These are phyloP conservation scores for Paracorniculantispora psalliotae DNA, from an alignment of 2,329 filamentous ascomycete genomes.

Conservation along the genomic window DNA sequence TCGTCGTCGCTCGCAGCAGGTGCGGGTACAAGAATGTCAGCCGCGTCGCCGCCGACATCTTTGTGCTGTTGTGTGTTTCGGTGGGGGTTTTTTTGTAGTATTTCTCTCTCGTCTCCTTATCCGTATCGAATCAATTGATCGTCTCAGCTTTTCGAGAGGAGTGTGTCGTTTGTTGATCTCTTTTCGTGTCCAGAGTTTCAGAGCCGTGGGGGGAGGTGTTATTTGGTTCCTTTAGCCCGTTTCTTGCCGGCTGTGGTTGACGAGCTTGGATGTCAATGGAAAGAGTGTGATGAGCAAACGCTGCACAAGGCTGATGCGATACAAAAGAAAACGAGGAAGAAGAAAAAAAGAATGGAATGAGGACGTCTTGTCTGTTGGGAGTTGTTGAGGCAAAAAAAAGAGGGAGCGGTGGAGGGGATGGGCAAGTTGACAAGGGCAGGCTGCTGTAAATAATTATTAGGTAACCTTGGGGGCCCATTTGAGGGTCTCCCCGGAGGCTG, in stretches of 20 bases:
- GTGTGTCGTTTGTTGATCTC: too few relatives aligned
- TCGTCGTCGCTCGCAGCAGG: conserved; percentile 48
- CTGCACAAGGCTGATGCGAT: background rate
- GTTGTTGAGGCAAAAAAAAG: background rate
- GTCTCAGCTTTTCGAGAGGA: background rate
- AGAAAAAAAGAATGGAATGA: background rate
- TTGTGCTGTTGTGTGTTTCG: conserved; percentile 13
- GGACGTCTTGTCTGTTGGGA: background rate
- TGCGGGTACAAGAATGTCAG: conserved; percentile 66
- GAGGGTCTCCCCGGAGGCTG: background rate
- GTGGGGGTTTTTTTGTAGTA: background rate
- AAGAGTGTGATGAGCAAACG: background rate
- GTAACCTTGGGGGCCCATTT: background rate
- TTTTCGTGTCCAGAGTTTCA: too few relatives aligned
- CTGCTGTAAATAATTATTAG: conserved; percentile 5
- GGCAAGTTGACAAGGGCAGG: background rate
- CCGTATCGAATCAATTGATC: background rate
- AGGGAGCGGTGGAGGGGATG: background rate
- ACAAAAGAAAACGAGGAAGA: background rate
- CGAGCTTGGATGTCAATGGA: background rate
- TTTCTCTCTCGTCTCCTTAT: background rate
- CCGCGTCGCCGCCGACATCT: conserved; percentile 54
- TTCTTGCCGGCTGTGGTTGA: background rate
- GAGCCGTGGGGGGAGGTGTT: too few relatives aligned
- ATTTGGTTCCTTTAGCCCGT: background rate